Evolutionary conservation across 352 stramenopile genomes (phyloP).

Genomic region (Lagenidium giganteum): DNA sequence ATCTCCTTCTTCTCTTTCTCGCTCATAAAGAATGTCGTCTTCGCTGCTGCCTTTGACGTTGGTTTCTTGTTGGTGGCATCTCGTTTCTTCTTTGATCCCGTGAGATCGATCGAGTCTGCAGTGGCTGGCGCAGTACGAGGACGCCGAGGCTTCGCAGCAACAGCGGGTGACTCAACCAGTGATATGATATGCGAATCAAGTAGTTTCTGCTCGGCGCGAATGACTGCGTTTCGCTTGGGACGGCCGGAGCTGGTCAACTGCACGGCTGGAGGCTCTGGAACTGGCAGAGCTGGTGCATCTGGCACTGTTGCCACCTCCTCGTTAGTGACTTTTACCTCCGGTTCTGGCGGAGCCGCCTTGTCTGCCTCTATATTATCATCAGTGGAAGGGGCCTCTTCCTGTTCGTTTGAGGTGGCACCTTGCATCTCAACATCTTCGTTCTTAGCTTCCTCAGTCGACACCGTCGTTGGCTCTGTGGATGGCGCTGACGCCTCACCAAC

Average conservation of each 20-base stretch:
- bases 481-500: too few species aligned
- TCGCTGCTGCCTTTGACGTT: conserved; percentile 9
- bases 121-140: conserved; percentile 26
- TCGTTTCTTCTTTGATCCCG: conserved; percentile 12
- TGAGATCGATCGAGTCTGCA: conserved; percentile 35
- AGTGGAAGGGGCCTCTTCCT: too few species aligned
- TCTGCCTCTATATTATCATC: not conserved
- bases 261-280: not conserved
- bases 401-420: not conserved
- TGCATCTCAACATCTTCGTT: not conserved
- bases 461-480: too few species aligned
- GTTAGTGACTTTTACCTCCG: conserved; percentile 9
- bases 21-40: conserved; percentile 51
- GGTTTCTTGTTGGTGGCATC: conserved; percentile 22
- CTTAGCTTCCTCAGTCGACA: too few species aligned
- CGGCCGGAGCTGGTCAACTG: conserved; percentile 26
- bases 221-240: conserved; percentile 47
- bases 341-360: not conserved
- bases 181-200: too few species aligned
- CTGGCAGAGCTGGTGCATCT: not conserved
- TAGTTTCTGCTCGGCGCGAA: conserved; percentile 39
- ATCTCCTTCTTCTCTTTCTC: conserved; percentile 62
- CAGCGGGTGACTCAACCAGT: conserved; percentile 20
- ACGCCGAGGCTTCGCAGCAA: conserved; percentile 16
- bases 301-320: not conserved